A percentile compares a stretch with the other conserved stretches of the same genome.
Conservation (phyloP, 805 yeast species). For the Maudiozyma turicensis region DNA sequence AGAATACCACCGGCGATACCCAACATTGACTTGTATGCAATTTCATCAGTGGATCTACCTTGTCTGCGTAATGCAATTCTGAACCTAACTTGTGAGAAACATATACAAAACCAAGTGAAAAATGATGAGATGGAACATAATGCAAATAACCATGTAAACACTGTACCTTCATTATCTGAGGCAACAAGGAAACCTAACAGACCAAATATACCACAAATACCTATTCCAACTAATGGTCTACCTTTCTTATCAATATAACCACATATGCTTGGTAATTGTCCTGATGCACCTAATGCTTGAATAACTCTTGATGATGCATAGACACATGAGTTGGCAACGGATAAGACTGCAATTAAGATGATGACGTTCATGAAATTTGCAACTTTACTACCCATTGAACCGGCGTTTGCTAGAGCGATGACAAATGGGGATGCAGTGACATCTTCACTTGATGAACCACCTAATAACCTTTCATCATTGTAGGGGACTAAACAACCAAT, state of each 20-base stretch:
- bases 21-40: slow-evolving; percentile 35
- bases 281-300: slow-evolving; percentile 41
- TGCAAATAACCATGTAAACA: slow-evolving; percentile 66
- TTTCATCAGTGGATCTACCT: slow-evolving; percentile 1
- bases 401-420: slow-evolving; percentile 47
- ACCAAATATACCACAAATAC: slow-evolving; percentile 37
- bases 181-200: slow-evolving; percentile 53
- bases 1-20: slow-evolving; percentile 51
- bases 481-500: slow-evolving; percentile 52
- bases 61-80: slow-evolving; percentile 30
- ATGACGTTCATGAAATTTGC: slow-evolving; percentile 50
- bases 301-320: slow-evolving; percentile 53
- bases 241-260: slow-evolving; percentile 40
- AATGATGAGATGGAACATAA: slow-evolving; percentile 64
- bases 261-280: slow-evolving; percentile 41
- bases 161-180: slow-evolving; percentile 41
- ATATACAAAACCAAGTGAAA: slow-evolving; percentile 69
- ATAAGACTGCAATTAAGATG: slow-evolving; percentile 46
- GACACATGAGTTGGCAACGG: slow-evolving; percentile 55
- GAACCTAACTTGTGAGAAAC: slow-evolving; percentile 57
- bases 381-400: slow-evolving; percentile 41
- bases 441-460: slow-evolving; percentile 43
- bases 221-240: slow-evolving; percentile 45
- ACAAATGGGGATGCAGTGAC: slow-evolving; percentile 42
- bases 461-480: slow-evolving; percentile 39